Percentiles rank a stretch among this genome's conserved stretches.
These are phyloP conservation scores for Kurtzmaniella natalensis DNA, from an alignment of 1,139 yeast genomes.

Conservation along the genomic window DNA sequence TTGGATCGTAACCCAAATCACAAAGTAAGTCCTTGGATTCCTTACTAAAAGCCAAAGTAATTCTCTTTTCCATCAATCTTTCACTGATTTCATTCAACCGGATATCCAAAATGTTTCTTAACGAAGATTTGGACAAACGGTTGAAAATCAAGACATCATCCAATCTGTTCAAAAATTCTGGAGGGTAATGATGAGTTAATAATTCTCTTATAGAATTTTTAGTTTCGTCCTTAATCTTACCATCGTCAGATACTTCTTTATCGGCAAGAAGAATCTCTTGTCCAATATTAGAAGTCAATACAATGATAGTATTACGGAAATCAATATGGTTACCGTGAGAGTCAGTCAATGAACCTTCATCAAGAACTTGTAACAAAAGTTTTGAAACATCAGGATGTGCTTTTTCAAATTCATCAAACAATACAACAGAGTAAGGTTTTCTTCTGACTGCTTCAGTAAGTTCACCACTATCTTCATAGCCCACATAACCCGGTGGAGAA, in stretches of 20 bases:
- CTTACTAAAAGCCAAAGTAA: constrained; percentile 51
- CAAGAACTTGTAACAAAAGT: constrained; percentile 82
- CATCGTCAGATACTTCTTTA: constrained; percentile 34
- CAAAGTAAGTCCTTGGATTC: constrained; percentile 76
- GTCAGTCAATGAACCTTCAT: constrained; percentile 92
- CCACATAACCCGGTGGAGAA: constrained; percentile 97
- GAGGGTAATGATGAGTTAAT: constrained; percentile 75
- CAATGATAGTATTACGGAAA: constrained; percentile 89
- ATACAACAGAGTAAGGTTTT: constrained; percentile 87
- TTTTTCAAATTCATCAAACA: constrained; percentile 95
- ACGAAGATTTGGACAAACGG: constrained; percentile 70
- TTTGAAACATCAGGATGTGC: constrained; percentile 94
- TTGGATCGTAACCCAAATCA: constrained; percentile 81
- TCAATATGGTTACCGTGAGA: constrained; percentile 93
- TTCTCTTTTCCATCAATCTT: constrained; percentile 75
- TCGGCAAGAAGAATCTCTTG: constrained; percentile 80
- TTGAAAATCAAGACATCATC: constrained; percentile 91
- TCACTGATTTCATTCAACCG: constrained; percentile 76
- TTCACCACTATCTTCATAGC: constrained; percentile 94
- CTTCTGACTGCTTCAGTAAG: constrained; percentile 93
- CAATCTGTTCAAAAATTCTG: constrained; percentile 89
- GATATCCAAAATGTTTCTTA: constrained; percentile 77
- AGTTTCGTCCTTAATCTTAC: constrained; percentile 45
- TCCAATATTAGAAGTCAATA: constrained; percentile 97
- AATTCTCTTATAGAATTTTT: constrained; percentile 58